Percentiles rank a stretch among this genome's conserved stretches.
Conservation (phyloP, 495 filamentous ascomycete species). For the Podospora pseudopauciseta region DNA sequence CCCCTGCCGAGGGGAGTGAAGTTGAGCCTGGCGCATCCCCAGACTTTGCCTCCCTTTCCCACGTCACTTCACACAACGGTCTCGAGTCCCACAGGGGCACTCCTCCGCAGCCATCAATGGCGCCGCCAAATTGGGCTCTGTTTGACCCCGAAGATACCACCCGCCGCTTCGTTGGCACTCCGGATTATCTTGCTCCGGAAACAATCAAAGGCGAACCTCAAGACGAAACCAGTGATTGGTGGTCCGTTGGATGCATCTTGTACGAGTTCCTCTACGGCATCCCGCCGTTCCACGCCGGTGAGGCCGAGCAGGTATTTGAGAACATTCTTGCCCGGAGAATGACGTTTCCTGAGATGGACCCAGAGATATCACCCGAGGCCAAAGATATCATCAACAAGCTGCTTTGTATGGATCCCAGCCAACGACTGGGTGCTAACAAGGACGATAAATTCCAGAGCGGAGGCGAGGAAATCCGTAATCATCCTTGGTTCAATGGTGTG, state of each 20-base stretch:
- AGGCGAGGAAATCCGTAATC: slow-evolving; percentile 82
- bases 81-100: slow-evolving; percentile 41
- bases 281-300: slow-evolving; percentile 87
- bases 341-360: slow-evolving; percentile 70
- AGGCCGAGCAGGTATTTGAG: slow-evolving; percentile 92
- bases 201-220: slow-evolving; percentile 93
- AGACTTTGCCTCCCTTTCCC: slow-evolving; percentile 62
- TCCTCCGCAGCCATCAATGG: slow-evolving; percentile 75
- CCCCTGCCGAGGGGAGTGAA: slow-evolving; percentile 48
- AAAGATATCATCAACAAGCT: slow-evolving; percentile 90
- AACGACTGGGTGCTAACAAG: slow-evolving; percentile 79
- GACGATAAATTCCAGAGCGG: slow-evolving; percentile 75
- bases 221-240: slow-evolving; percentile 99
- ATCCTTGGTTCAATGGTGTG: slow-evolving; percentile 83
- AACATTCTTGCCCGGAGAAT: slow-evolving; percentile 89
- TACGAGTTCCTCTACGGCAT: slow-evolving; percentile 93
- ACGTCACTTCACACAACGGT: slow-evolving; percentile 53
- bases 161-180: slow-evolving; percentile 91
- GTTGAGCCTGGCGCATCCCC: slow-evolving; percentile 64
- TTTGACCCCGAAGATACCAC: slow-evolving; percentile 94
- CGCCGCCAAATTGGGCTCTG: slow-evolving; percentile 90
- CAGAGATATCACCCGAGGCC: slow-evolving; percentile 70
- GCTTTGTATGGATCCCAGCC: slow-evolving; percentile 73
- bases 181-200: slow-evolving; percentile 95
- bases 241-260: slow-evolving; percentile 95